phyloP scores from a whole-genome alignment of 352 stramenopile species.

The Peronospora tabacina region DNA sequence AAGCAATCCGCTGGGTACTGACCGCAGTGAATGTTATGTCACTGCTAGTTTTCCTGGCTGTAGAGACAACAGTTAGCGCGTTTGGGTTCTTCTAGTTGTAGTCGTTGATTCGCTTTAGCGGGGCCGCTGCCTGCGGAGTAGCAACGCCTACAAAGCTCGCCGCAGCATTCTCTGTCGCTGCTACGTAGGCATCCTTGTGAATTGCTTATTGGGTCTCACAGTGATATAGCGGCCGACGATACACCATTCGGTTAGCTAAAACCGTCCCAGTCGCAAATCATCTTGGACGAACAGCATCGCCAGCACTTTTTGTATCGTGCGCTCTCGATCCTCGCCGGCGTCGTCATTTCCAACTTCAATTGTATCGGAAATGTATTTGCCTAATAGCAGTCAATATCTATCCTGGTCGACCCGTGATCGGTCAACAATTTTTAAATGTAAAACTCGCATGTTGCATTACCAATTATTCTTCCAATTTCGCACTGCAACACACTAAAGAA shows the following conservation, averaged over 20 bases:
- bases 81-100: conserved; percentile 89
- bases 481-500: conserved; percentile 17
- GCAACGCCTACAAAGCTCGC: conserved; percentile 17
- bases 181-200: conserved; percentile 80
- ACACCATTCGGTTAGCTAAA: conserved; percentile 86
- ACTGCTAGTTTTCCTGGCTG: too few species aligned
- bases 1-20: too few species aligned
- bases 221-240: conserved; percentile 63
- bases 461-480: conserved; percentile 21
- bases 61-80: conserved; percentile 78
- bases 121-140: conserved; percentile 15
- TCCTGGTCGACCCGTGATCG: conserved; percentile 2
- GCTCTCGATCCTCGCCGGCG: conserved; percentile 59
- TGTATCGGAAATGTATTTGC: neutral
- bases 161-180: conserved; percentile 47
- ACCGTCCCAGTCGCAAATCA: conserved; percentile 94
- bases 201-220: conserved; percentile 55
- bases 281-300: conserved; percentile 84
- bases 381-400: neutral
- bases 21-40: too few species aligned
- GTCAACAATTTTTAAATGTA: conserved; percentile 3
- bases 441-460: conserved; percentile 4
- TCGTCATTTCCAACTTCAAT: conserved; percentile 20
- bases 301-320: conserved; percentile 90
- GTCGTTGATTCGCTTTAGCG: conserved; percentile 89